A percentile compares a stretch with the other conserved stretches of the same genome.
phyloP scores from a whole-genome alignment of 768 basidiomycete genomes.

The Erythrobasidium yunnanense region DNA sequence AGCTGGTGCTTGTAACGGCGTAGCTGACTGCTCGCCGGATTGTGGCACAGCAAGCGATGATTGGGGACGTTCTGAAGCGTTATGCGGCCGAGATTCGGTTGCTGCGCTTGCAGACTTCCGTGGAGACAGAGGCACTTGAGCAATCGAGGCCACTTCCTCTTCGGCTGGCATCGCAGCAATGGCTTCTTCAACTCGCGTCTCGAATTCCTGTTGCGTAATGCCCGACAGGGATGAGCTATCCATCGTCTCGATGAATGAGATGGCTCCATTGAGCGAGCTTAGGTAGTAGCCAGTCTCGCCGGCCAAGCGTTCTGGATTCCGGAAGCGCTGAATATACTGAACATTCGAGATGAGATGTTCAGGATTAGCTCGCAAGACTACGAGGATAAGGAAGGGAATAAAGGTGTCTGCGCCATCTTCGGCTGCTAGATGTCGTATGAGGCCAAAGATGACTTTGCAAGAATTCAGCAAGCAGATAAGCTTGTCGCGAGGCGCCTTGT shows the following conservation, averaged over 20 bases:
- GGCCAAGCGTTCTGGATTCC: constrained; percentile 75
- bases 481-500: constrained; percentile 97
- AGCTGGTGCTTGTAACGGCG: neutral
- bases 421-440: neutral
- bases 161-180: constrained; percentile 25
- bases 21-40: neutral
- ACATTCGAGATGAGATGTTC: constrained; percentile 86
- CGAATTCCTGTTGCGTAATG: constrained; percentile 87
- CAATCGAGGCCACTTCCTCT: too few species aligned
- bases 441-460: constrained; percentile 96
- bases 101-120: neutral
- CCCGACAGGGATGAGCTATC: constrained; percentile 88
- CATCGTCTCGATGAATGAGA: constrained; percentile 96
- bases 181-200: constrained; percentile 48
- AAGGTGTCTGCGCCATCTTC: constrained; percentile 72
- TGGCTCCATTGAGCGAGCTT: constrained; percentile 93
- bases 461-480: constrained; percentile 92
- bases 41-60: neutral
- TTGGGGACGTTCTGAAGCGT: neutral
- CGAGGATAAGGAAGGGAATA: constrained; percentile 83
- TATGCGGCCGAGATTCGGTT: neutral
- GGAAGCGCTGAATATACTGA: constrained; percentile 94
- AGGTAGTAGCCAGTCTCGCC: constrained; percentile 96
- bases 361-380: constrained; percentile 89
- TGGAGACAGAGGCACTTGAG: neutral